phyloP scores from a whole-genome alignment of 768 basidiomycete species.

The Naganishia vaughanmartiniae region DNA sequence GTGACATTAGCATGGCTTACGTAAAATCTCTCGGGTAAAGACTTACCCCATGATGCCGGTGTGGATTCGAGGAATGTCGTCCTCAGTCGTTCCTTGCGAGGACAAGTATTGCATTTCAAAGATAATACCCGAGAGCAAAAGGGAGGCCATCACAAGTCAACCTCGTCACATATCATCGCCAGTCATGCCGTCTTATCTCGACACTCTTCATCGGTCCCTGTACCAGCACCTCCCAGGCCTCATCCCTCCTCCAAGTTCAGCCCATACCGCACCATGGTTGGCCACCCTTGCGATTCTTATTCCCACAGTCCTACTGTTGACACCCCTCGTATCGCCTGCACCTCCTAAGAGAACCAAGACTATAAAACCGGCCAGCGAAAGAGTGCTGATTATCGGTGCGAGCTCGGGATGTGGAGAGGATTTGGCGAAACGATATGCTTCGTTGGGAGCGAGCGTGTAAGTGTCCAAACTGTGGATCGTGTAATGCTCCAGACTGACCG shows the following conservation, averaged over 20 bases:
- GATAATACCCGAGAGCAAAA: too few species aligned
- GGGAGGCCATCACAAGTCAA: too few species aligned
- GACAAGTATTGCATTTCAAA: too few species aligned
- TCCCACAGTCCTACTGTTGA: conserved; percentile 3
- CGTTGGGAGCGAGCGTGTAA: conserved; percentile 65
- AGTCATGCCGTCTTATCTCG: conserved; percentile 5
- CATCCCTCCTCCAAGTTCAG: conserved; percentile 1
- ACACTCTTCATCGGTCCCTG: conserved; percentile 2
- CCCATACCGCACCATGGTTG: not conserved
- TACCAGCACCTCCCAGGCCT: not conserved
- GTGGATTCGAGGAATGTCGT: too few species aligned
- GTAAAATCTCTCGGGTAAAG: not conserved
- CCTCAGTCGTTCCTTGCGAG: too few species aligned
- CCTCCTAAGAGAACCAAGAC: conserved; percentile 4
- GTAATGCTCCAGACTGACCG: too few species aligned
- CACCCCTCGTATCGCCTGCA: not conserved
- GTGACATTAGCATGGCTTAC: not conserved
- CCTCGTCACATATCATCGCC: not conserved
- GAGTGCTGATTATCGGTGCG: conserved; percentile 77
- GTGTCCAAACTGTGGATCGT: conserved; percentile 12
- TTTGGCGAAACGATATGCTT: conserved; percentile 57
- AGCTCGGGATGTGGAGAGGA: conserved; percentile 76
- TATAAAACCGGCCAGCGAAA: conserved; percentile 57
- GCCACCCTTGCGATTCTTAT: conserved; percentile 6
- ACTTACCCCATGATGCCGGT: not conserved